Evolutionary conservation across 768 basidiomycete genomes (phyloP).

Genomic region (Favolaschia claudopus): DNA sequence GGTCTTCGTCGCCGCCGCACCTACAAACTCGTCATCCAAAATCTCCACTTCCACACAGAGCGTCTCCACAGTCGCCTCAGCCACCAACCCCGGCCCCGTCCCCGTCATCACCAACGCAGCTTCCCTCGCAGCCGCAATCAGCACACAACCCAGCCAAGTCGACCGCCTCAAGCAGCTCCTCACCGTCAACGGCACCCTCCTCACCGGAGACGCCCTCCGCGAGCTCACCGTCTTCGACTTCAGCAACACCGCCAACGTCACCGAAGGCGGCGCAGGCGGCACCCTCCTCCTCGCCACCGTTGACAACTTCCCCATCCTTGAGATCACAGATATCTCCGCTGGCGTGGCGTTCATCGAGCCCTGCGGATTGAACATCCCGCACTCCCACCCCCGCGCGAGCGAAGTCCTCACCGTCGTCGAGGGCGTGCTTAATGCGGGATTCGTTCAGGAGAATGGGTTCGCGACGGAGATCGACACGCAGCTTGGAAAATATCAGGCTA

Average conservation of each 20-base stretch:
- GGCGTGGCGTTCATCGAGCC: not conserved
- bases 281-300: constrained; percentile 23
- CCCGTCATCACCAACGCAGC: not conserved
- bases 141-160: not conserved
- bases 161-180: constrained; percentile 32
- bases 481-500: not conserved
- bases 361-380: constrained; percentile 37
- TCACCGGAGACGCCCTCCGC: not conserved
- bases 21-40: no score
- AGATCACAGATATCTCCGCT: not conserved
- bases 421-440: constrained; percentile 22
- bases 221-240: not conserved
- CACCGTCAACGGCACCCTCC: constrained; percentile 19
- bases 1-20: no score
- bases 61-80: not conserved
- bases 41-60: no score
- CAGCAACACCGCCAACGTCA: constrained; percentile 5
- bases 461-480: constrained; percentile 18
- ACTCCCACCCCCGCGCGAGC: constrained; percentile 43
- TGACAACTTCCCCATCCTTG: constrained; percentile 22
- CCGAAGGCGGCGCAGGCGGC: constrained; percentile 6
- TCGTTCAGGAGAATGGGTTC: not conserved
- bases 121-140: not conserved
- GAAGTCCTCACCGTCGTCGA: constrained; percentile 41
- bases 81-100: not conserved